Conservation (phyloP, 1,284 basidiomycete genomes). For the Trametes versicolor region DNA sequence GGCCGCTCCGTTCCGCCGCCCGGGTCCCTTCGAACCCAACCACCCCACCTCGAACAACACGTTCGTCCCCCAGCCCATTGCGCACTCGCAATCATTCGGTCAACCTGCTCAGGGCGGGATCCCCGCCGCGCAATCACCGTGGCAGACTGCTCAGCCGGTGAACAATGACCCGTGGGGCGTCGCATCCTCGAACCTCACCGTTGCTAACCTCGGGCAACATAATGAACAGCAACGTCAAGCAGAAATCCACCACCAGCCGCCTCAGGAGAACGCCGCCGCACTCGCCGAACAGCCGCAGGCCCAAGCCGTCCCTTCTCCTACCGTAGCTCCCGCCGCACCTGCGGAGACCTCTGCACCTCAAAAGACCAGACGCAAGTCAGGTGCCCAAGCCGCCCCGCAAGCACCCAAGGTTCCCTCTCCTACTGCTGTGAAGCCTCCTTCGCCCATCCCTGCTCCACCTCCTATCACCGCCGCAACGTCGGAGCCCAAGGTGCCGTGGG, state of each 20-base stretch:
- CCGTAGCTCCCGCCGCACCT: constrained; percentile 39
- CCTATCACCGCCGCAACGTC: constrained; percentile 30
- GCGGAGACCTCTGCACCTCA: constrained; percentile 38
- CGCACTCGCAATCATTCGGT: constrained; percentile 38
- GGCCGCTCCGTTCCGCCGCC: constrained; percentile 47
- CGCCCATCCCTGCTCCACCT: constrained; percentile 34
- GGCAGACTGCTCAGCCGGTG: constrained; percentile 57
- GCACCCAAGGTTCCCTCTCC: constrained; percentile 26
- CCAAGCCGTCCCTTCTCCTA: constrained; percentile 30
- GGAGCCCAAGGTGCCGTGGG: constrained; percentile 66
- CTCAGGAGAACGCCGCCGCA: constrained; percentile 19
- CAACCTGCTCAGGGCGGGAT: constrained; percentile 36
- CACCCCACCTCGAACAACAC: constrained; percentile 43
- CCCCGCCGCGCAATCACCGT: constrained; percentile 58
- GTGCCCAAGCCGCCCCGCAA: constrained; percentile 29
- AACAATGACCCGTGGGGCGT: constrained; percentile 59
- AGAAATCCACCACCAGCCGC: constrained; percentile 32
- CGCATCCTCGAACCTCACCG: constrained; percentile 59
- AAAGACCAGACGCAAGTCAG: constrained; percentile 41
- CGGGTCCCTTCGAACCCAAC: constrained; percentile 53
- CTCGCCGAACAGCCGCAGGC: constrained; percentile 25
- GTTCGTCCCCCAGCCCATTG: constrained; percentile 34
- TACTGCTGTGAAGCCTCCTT: constrained; percentile 33
- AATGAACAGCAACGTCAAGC: constrained; percentile 56
- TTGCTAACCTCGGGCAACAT: constrained; percentile 67